phyloP scores from a whole-genome alignment of 805 yeast genomes.

The Naumovozyma castellii region DNA sequence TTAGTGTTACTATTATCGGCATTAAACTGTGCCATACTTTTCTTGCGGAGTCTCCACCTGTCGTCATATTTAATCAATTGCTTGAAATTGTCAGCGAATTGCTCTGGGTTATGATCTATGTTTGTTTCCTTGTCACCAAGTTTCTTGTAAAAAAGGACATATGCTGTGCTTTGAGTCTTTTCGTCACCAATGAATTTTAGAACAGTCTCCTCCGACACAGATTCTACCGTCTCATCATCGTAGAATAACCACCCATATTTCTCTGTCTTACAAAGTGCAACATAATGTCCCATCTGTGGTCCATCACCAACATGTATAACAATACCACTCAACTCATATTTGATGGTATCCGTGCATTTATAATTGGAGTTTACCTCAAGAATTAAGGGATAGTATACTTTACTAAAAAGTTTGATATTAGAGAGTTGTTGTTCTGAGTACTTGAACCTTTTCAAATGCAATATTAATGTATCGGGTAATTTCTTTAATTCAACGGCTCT shows the following conservation, averaged over 20 bases:
- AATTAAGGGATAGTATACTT: constrained; percentile 69
- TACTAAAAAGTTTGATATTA: constrained; percentile 76
- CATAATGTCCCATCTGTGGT: constrained; percentile 95
- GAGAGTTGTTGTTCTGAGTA: constrained; percentile 73
- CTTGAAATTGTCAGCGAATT: constrained; percentile 16
- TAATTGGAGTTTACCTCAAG: constrained; percentile 52
- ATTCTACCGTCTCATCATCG: constrained; percentile 92
- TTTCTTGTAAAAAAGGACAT: constrained; percentile 72
- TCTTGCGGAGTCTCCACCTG: constrained; percentile 3
- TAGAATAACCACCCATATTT: constrained; percentile 81
- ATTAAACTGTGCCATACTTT: not conserved
- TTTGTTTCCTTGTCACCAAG: constrained; percentile 15
- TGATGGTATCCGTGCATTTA: constrained; percentile 34
- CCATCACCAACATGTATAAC: constrained; percentile 97
- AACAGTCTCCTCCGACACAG: constrained; percentile 74
- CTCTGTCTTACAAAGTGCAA: constrained; percentile 71
- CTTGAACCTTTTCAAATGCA: constrained; percentile 86
- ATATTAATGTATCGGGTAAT: constrained; percentile 67
- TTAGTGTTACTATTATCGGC: not conserved
- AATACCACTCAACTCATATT: constrained; percentile 73
- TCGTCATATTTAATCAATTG: constrained; percentile 20
- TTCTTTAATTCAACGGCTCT: constrained; percentile 74
- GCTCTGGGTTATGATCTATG: not conserved
- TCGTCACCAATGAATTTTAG: constrained; percentile 80
- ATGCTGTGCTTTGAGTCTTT: constrained; percentile 82